Percentiles rank a stretch among this genome's conserved stretches.
These are phyloP conservation scores for Tetraselmis striata DNA, from an alignment of 139 green algal genomes.

Conservation along the genomic window DNA sequence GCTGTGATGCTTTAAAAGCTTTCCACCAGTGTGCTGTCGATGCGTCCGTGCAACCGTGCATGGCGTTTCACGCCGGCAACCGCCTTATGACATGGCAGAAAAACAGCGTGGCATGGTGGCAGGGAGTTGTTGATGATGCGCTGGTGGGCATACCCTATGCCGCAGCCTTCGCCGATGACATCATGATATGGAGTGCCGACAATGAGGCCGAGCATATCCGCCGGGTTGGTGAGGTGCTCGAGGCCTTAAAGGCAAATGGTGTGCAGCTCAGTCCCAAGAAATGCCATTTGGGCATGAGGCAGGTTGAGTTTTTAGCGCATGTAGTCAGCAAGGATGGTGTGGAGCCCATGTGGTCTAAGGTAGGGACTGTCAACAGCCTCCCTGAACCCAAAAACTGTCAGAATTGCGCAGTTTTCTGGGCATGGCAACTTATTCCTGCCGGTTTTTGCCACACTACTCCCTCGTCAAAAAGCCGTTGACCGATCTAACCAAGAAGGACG, in stretches of 20 bases:
- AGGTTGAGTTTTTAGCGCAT: constrained; percentile 4
- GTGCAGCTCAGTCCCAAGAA: neutral
- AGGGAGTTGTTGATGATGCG: constrained; percentile 1
- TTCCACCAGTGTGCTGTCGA: neutral
- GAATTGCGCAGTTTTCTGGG: neutral
- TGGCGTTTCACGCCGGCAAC: neutral
- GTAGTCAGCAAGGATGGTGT: neutral
- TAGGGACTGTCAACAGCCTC: neutral
- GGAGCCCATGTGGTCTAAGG: constrained; percentile 1
- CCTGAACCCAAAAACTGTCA: constrained; percentile 3
- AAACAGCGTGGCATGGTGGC: neutral
- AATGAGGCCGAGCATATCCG: neutral
- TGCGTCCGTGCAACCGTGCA: neutral
- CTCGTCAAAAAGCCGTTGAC: neutral
- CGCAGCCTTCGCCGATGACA: constrained; percentile 4
- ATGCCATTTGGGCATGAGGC: neutral
- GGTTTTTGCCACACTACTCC: neutral
- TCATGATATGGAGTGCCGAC: neutral
- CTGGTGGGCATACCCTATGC: neutral
- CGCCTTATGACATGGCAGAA: neutral
- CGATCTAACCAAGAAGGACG: neutral
- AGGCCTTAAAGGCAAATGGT: neutral
- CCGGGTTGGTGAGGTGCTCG: neutral
- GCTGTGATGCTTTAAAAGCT: neutral
- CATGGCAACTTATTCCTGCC: constrained; percentile 2